Percentiles rank a stretch among this genome's conserved stretches.
Evolutionary conservation across 2,329 filamentous ascomycete genomes (phyloP).

Genomic region (Gnomoniopsis sp.): DNA sequence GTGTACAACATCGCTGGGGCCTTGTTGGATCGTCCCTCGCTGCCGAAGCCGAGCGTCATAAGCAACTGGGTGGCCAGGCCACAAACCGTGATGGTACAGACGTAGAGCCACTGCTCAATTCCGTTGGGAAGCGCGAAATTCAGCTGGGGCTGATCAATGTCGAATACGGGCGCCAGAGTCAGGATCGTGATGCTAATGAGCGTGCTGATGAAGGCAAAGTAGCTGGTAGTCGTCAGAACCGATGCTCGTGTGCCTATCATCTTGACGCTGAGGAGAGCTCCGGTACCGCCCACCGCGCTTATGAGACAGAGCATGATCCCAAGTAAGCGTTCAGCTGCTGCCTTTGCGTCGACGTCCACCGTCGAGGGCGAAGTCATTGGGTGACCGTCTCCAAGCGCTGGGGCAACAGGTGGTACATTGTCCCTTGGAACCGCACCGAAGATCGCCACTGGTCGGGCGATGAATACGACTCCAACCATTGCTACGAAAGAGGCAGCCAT

Average conservation of each 20-base stretch:
- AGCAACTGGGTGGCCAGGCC: conserved; percentile 67
- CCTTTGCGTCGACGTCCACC: conserved; percentile 35
- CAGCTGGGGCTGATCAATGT: conserved; percentile 43
- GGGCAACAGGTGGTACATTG: not conserved
- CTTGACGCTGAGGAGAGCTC: conserved; percentile 28
- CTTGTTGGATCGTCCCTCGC: conserved; percentile 60
- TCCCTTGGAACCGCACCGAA: not conserved
- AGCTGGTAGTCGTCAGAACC: conserved; percentile 15
- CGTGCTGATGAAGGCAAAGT: conserved; percentile 28
- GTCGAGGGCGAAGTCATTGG: not conserved
- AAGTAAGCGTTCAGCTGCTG: conserved; percentile 61
- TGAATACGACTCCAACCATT: conserved; percentile 75
- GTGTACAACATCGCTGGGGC: conserved; percentile 58
- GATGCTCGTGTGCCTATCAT: conserved; percentile 12
- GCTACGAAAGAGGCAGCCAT: conserved; percentile 74
- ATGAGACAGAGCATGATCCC: conserved; percentile 71
- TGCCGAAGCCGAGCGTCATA: conserved; percentile 71
- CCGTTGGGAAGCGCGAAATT: conserved; percentile 40
- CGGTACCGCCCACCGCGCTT: conserved; percentile 72
- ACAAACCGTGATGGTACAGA: conserved; percentile 66
- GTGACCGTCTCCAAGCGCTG: not conserved
- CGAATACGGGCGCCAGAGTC: conserved; percentile 34
- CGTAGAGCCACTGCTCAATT: conserved; percentile 59
- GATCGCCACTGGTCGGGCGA: conserved; percentile 61
- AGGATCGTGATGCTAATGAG: conserved; percentile 6